phyloP scores from a whole-genome alignment of 1,284 basidiomycete species.

The Testicularia cyperi region DNA sequence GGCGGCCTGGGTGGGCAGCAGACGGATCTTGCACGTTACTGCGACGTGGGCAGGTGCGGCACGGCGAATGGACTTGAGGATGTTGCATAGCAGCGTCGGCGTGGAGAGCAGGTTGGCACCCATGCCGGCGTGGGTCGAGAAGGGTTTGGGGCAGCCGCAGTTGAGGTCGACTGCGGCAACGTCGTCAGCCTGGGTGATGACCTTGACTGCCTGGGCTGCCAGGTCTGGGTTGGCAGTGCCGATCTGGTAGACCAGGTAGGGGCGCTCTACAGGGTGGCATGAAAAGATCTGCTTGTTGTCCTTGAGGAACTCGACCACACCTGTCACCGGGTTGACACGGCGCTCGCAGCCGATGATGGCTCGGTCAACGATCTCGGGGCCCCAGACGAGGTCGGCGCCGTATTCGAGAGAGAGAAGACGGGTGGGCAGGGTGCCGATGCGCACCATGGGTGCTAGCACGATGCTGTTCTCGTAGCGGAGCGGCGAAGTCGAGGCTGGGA shows the following conservation, averaged over 20 bases:
- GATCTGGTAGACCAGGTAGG: slow-evolving; percentile 69
- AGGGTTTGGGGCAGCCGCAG: slow-evolving; percentile 85
- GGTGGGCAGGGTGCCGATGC: slow-evolving; percentile 67
- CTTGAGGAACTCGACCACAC: slow-evolving; percentile 81
- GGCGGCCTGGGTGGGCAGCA: slow-evolving; percentile 80
- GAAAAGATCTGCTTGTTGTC: slow-evolving; percentile 78
- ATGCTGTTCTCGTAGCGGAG: slow-evolving; percentile 41
- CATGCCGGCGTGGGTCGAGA: slow-evolving; percentile 93
- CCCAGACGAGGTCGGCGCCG: slow-evolving; percentile 93
- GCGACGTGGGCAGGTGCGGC: slow-evolving; percentile 65
- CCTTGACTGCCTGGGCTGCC: slow-evolving; percentile 85
- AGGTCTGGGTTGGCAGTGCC: slow-evolving; percentile 84
- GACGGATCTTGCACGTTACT: slow-evolving; percentile 73
- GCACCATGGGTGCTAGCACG: slow-evolving; percentile 58
- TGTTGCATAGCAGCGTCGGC: slow-evolving; percentile 80
- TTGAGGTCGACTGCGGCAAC: slow-evolving; percentile 92
- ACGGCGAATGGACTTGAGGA: slow-evolving; percentile 62
- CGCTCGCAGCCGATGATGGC: slow-evolving; percentile 85
- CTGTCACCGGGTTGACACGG: slow-evolving; percentile 81
- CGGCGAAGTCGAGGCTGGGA: slow-evolving; percentile 24
- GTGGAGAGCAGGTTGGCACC: slow-evolving; percentile 90
- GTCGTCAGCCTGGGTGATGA: slow-evolving; percentile 73
- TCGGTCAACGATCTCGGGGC: slow-evolving; percentile 93
- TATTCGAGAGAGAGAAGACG: slow-evolving; percentile 85
- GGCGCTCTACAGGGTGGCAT: slow-evolving; percentile 81